These are phyloP conservation scores for Typha latifolia DNA, from an alignment of 176 grass and related monocot species.

Conservation along the genomic window DNA sequence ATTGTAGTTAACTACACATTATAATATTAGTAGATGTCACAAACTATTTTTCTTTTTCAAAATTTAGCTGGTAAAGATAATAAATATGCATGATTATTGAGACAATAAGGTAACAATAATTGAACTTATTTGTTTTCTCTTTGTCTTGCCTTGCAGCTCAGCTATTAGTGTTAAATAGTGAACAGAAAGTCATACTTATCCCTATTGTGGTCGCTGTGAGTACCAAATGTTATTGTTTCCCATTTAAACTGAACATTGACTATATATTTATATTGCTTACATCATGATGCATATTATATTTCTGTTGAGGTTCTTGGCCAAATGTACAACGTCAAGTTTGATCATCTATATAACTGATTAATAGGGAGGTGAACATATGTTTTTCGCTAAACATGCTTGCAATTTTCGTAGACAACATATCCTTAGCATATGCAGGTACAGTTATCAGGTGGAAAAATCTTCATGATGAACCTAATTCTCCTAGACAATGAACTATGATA, in stretches of 20 bases:
- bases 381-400: too few species aligned
- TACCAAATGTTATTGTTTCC: constrained; percentile 16
- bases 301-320: neutral
- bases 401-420: too few species aligned
- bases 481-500: too few species aligned
- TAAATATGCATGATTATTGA: neutral
- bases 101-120: too few species aligned
- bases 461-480: too few species aligned
- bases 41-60: constrained; percentile 2
- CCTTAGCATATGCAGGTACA: too few species aligned
- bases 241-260: constrained; percentile 11
- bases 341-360: too few species aligned
- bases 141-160: constrained; percentile 48
- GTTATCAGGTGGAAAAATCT: too few species aligned
- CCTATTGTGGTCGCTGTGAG: constrained; percentile 76
- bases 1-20: neutral
- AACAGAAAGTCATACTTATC: constrained; percentile 66
- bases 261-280: neutral
- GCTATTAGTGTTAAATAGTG: constrained; percentile 50
- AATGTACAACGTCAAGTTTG: too few species aligned
- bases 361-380: too few species aligned
- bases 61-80: neutral
- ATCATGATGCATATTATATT: neutral
- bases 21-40: neutral
- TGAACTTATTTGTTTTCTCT: neutral